Evolutionary conservation across 495 filamentous ascomycete species (phyloP), one percentile per base, ranked within the genome.

Genomic region (Penicillium pulvis): DNA sequence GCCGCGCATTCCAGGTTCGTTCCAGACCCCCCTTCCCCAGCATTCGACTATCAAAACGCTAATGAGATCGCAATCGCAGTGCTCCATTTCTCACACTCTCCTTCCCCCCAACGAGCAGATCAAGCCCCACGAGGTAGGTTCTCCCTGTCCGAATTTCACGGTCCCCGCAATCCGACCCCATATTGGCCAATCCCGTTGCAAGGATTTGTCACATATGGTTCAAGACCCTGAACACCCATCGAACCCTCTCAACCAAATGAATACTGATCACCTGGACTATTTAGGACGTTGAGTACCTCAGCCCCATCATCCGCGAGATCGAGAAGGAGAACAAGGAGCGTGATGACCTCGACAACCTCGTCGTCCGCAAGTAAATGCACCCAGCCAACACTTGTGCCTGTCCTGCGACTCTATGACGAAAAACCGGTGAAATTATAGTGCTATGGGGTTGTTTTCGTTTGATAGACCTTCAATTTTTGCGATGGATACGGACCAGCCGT

Each of bases 1-100:
- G 94, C 73, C 86, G 94, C 73, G 95, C 94, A 65, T 89, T 93
- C 79, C 94, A 98, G 86, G 89, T 92, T 75, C 44, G 77, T 56
- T 57, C 54, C 20, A 23, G 20, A 20, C 14, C 49, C 53, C 42
- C 57, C 35, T 35, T 58, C 45, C 61, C 35, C 33, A 48, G 14
- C 49, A 19, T 19, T 11, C 28, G 46, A 35, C 36, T 23, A n/a
- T 20, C 56, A 28, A 59, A 53, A 49, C 19, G 28, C 70, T 76
- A 72, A 79, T 44, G 16, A 46, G 42, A 17, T 51, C 68, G 63
- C 51, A 61, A 60, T 53, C 59, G 65, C 69, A 90, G 89, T 88
- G 83, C 79, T 93, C 90, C 16, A 75, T 93, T 51, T 78, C 87
- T n/a, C 93, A 97, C 75, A 90, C 90, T 70, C 78, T 97, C 49